A percentile compares a stretch with the other conserved stretches of the same genome.
Conservation (phyloP, 768 basidiomycete species). For the Lyophyllum decastes region DNA sequence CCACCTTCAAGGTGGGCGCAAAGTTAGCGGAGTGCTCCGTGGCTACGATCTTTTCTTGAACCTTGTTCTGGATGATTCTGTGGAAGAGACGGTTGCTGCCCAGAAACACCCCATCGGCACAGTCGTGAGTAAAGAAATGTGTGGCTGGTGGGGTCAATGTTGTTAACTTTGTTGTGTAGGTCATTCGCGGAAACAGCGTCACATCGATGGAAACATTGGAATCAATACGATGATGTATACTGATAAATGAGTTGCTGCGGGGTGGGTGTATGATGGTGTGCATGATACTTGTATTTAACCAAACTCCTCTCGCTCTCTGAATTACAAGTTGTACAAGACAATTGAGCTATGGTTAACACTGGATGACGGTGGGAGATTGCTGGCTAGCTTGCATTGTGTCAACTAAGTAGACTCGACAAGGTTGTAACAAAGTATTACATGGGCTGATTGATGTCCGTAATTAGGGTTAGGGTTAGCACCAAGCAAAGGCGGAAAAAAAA, state of each 20-base stretch:
- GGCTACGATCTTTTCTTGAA: constrained; percentile 99
- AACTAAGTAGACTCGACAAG: too few relatives aligned
- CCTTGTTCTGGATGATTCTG: constrained; percentile 93
- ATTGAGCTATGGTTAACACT: too few relatives aligned
- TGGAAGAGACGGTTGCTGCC: constrained; percentile 88
- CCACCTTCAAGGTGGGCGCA: constrained; percentile 91
- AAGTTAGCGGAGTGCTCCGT: constrained; percentile 91
- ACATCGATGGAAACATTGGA: constrained; percentile 93
- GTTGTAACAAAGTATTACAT: too few relatives aligned
- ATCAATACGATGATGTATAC: constrained; percentile 38
- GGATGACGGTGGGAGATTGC: neutral
- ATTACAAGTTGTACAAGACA: neutral
- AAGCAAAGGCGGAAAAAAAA: constrained; percentile 27
- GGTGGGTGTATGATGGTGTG: constrained; percentile 13
- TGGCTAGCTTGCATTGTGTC: neutral
- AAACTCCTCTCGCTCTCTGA: neutral
- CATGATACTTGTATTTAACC: constrained; percentile 7
- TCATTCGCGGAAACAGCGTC: constrained; percentile 95
- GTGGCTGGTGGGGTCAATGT: constrained; percentile 3
- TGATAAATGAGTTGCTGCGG: constrained; percentile 1
- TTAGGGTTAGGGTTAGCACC: constrained; percentile 42
- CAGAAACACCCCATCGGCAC: constrained; percentile 92
- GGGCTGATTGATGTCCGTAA: neutral
- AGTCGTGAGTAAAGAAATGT: constrained; percentile 60
- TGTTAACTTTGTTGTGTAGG: constrained; percentile 47